Conservation (phyloP, 805 yeast genomes). For the Saccharomycodes ludwigii region DNA sequence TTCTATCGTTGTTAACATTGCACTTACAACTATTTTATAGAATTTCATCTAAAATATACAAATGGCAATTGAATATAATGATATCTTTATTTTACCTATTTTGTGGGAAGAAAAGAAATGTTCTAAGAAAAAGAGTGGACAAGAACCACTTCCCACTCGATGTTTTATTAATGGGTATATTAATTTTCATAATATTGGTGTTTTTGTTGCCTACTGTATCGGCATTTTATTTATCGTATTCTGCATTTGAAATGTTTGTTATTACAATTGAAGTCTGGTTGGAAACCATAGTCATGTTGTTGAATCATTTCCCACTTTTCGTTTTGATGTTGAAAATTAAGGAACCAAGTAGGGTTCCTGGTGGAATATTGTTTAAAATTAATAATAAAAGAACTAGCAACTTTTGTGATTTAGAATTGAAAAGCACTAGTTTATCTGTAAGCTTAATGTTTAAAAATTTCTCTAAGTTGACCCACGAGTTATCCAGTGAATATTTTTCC, state of each 20-base stretch:
- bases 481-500: slow-evolving; percentile 33
- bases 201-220: slow-evolving; percentile 78
- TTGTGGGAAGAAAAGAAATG: slow-evolving; percentile 80
- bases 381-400: slow-evolving; percentile 4
- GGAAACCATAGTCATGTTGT: slow-evolving; percentile 47
- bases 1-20: slow-evolving; percentile 45
- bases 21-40: slow-evolving; percentile 70
- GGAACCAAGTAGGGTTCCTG: slow-evolving; percentile 59
- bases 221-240: slow-evolving; percentile 73
- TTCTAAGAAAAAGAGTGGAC: slow-evolving; percentile 76
- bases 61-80: slow-evolving; percentile 58
- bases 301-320: slow-evolving; percentile 82
- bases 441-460: slow-evolving; percentile 37
- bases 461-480: slow-evolving; percentile 26
- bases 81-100: slow-evolving; percentile 72
- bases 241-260: slow-evolving; percentile 40
- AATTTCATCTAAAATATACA: slow-evolving; percentile 67
- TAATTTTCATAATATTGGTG: slow-evolving; percentile 66
- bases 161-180: slow-evolving; percentile 78
- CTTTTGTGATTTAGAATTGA: slow-evolving; percentile 19
- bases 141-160: slow-evolving; percentile 74
- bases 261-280: slow-evolving; percentile 36
- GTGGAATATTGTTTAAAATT: slow-evolving; percentile 32
- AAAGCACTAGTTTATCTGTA: slow-evolving; percentile 34
- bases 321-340: slow-evolving; percentile 68